A percentile compares a stretch with the other conserved stretches of the same genome.
Conservation (phyloP, 768 basidiomycete species). For the Russula vinacea region DNA sequence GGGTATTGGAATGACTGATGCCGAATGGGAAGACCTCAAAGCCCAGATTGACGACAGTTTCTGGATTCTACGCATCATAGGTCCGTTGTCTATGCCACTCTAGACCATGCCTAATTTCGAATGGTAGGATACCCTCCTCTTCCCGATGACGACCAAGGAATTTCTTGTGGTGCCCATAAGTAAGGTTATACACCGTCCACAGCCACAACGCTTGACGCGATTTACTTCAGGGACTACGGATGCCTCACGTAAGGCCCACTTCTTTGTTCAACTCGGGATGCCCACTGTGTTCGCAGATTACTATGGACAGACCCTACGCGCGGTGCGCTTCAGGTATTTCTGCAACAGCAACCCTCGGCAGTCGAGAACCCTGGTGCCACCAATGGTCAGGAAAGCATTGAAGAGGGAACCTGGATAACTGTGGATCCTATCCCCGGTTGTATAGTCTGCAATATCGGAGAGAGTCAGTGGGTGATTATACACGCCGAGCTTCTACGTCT, state of each 20-base stretch:
- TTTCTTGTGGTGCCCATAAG: constrained; percentile 92
- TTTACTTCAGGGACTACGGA: constrained; percentile 70
- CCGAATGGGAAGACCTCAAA: constrained; percentile 70
- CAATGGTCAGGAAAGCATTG: constrained; percentile 51
- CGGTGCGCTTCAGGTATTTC: constrained; percentile 79
- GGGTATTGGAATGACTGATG: constrained; percentile 67
- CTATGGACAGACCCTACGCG: constrained; percentile 80
- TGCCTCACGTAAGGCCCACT: constrained; percentile 66
- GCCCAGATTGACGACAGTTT: constrained; percentile 77
- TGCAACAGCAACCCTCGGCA: constrained; percentile 43
- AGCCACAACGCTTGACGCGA: background rate
- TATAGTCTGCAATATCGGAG: constrained; percentile 88
- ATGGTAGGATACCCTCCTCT: constrained; percentile 79
- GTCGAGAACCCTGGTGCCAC: constrained; percentile 35
- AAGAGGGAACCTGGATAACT: constrained; percentile 69
- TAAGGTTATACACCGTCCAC: constrained; percentile 35
- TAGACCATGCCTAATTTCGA: constrained; percentile 10
- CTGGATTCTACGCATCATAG: constrained; percentile 86
- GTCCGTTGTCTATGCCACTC: constrained; percentile 37
- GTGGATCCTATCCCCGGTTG: constrained; percentile 82
- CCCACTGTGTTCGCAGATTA: constrained; percentile 50
- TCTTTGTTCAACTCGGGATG: constrained; percentile 1
- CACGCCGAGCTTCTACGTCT: constrained; percentile 1
- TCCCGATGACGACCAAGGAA: constrained; percentile 72
- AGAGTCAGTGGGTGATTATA: constrained; percentile 54